These are phyloP conservation scores for Diplodia sapinea DNA, from an alignment of 2,329 filamentous ascomycete species.

Conservation along the genomic window DNA sequence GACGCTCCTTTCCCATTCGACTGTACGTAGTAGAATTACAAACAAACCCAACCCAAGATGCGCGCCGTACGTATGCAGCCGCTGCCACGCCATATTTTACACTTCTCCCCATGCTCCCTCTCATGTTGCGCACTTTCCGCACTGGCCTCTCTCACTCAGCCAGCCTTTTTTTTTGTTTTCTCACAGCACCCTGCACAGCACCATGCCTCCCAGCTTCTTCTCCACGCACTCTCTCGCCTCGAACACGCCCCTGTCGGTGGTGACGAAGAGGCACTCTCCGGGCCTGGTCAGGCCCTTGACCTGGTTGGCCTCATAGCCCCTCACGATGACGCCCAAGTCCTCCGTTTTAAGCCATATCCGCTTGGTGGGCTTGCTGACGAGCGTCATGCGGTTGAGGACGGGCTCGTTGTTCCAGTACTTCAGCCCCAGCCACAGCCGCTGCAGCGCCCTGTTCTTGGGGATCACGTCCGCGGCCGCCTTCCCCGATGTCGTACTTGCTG, in stretches of 20 bases:
- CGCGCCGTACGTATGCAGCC: constrained; percentile 20
- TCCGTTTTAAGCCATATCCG: constrained; percentile 68
- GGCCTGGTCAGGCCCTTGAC: constrained; percentile 74
- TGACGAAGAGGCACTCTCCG: constrained; percentile 82
- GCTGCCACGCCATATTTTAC: constrained; percentile 16
- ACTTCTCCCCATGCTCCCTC: neutral
- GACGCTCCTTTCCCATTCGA: constrained; percentile 3
- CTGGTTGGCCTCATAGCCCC: constrained; percentile 70
- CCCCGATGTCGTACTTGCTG: neutral
- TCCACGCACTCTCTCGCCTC: constrained; percentile 84
- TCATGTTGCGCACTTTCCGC: neutral
- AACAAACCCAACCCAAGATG: constrained; percentile 7
- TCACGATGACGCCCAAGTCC: constrained; percentile 68
- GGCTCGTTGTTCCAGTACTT: constrained; percentile 89
- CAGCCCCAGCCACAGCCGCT: constrained; percentile 84
- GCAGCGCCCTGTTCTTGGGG: constrained; percentile 68
- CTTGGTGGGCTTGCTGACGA: constrained; percentile 77
- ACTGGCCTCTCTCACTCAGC: neutral
- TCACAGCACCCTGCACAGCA: constrained; percentile 72
- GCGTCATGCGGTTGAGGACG: constrained; percentile 69
- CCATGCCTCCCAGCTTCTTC: constrained; percentile 78
- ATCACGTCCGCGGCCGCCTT: constrained; percentile 32
- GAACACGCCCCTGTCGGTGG: constrained; percentile 76
- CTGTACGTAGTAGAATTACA: constrained; percentile 13
- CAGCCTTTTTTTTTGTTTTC: neutral